Conservation (phyloP, 805 yeast genomes). For the Candida sphagnicola region DNA sequence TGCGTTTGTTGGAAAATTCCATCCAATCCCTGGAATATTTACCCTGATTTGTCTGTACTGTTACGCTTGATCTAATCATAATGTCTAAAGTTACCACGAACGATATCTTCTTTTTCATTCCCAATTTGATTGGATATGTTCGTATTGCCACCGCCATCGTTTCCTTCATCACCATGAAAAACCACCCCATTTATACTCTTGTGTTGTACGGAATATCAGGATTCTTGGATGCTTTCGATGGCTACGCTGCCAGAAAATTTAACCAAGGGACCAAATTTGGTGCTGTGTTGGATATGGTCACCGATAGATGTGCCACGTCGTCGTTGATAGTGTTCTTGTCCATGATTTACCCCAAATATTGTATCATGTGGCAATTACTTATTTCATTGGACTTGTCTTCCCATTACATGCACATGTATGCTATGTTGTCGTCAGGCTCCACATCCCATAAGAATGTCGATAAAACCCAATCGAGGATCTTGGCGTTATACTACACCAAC, state of each 20-base stretch:
- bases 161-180: constrained; percentile 77
- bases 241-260: constrained; percentile 85
- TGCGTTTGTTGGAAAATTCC: too few species aligned
- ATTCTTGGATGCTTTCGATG: constrained; percentile 92
- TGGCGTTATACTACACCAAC: constrained; percentile 84
- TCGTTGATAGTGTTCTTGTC: constrained; percentile 86
- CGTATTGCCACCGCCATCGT: constrained; percentile 79
- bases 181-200: constrained; percentile 78
- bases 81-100: constrained; percentile 25
- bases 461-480: constrained; percentile 62
- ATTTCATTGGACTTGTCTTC: constrained; percentile 85
- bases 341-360: constrained; percentile 69
- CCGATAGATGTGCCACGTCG: constrained; percentile 95
- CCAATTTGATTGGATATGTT: constrained; percentile 86
- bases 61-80: not conserved
- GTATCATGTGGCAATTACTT: constrained; percentile 73
- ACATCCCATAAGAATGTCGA: constrained; percentile 80
- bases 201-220: constrained; percentile 82
- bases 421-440: constrained; percentile 77
- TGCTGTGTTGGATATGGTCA: constrained; percentile 97
- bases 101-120: constrained; percentile 74
- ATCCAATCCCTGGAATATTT: not conserved
- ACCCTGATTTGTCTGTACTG: not conserved
- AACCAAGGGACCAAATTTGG: constrained; percentile 91
- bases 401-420: constrained; percentile 98